Conservation (phyloP, 768 basidiomycete species). For the Myochromella boudieri region DNA sequence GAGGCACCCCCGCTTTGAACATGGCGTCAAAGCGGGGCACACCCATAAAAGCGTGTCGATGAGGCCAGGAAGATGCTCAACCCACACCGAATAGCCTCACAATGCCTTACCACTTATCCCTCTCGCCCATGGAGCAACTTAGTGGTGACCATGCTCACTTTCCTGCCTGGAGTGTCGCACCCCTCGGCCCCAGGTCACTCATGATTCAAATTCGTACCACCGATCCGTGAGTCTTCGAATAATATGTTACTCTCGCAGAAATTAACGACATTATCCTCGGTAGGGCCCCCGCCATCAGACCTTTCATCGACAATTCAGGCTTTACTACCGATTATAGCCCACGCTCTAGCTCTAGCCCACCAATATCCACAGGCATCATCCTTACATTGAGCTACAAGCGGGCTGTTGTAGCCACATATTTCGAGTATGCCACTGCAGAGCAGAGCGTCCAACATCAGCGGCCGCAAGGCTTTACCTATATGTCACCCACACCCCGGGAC, state of each 20-base stretch:
- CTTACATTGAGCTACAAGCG: neutral
- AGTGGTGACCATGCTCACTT: constrained; percentile 1
- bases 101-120: constrained; percentile 7
- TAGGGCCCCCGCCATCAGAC: too few species aligned
- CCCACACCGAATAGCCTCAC: neutral
- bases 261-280: too few species aligned
- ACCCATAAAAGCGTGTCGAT: neutral
- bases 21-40: neutral
- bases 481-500: too few species aligned
- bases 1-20: constrained; percentile 19
- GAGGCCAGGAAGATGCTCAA: neutral
- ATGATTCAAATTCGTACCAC: constrained; percentile 12
- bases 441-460: too few species aligned
- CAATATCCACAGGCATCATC: neutral
- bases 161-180: constrained; percentile 4
- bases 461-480: too few species aligned
- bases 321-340: too few species aligned
- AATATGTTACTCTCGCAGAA: too few species aligned
- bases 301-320: too few species aligned
- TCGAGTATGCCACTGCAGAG: too few species aligned
- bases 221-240: constrained; percentile 3
- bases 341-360: too few species aligned
- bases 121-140: constrained; percentile 9
- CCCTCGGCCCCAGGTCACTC: constrained; percentile 7
- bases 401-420: too few species aligned